Evolutionary conservation across 371 early-diverging fungal genomes (phyloP), one percentile per base, ranked within the genome.

Genomic region (Rhizopus sp.): DNA sequence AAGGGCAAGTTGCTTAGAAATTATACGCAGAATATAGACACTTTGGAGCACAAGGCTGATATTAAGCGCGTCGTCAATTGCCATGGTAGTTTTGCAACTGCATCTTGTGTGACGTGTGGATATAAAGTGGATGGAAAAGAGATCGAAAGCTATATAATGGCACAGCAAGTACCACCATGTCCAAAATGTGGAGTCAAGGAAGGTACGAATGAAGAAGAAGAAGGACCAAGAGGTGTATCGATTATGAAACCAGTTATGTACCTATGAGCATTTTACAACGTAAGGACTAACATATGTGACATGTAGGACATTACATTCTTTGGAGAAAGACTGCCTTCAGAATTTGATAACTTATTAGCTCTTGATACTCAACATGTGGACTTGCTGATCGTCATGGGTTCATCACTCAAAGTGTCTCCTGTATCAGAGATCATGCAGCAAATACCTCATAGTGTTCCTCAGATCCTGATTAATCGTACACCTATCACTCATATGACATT

Each of bases 11-110:
- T 96, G 41, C 66, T 97, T 31, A 80, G 97, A 49, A 94, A 97
- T 60, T 99, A 99, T 67, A 97, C 99, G 4, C 99, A 99, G 62
- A 99, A 99, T 64, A 98, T 99, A 46, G 99, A 99, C 72, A 95
- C 96, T 0, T 70, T 99, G 38, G 99, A 99, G 72, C 89, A 91
- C 47, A 85, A 85, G 37, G 92, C 95, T 5, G 95, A 97, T 9
- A 93, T 99, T 41, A 70, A 83, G 31, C 71, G 73, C 2, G 87
- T 97, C 3, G 80, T 97, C 7, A 91, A 94, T 51, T 95, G 95
- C 59, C 98, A 97, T 67, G 97, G 93, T 59, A 80, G 93, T 16
- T 96, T 96, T 82, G 93, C 93, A 5, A 88, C 94, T 1, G 96
- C 96, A 0, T 85, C 85, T n/a, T 96, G 97, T 64, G 83, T 96